Conservation (phyloP, 768 basidiomycete species). For the Paxillus involutus region DNA sequence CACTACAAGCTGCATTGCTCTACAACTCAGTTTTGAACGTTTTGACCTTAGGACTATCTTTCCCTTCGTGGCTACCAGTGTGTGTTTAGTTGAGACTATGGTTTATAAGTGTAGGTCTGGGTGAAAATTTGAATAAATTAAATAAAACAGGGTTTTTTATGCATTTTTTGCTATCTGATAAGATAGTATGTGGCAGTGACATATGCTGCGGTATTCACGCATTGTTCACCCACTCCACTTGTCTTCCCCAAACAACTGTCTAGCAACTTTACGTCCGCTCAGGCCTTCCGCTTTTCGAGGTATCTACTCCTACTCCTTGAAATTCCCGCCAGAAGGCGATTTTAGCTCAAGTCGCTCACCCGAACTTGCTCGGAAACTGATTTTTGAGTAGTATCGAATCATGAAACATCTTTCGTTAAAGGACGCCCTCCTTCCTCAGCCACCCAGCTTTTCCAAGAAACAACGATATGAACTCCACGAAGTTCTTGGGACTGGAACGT, state of each 20-base stretch:
- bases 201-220: no score
- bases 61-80: no score
- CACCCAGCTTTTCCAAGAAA: slow-evolving; percentile 85
- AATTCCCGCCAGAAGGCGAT: neutral
- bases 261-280: neutral
- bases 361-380: neutral
- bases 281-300: neutral
- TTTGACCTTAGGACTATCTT: no score
- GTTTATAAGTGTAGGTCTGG: no score
- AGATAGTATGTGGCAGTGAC: no score
- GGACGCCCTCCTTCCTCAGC: slow-evolving; percentile 75
- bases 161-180: no score
- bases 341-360: neutral
- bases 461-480: slow-evolving; percentile 74
- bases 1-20: no score
- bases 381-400: no score
- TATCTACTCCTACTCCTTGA: neutral
- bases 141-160: no score
- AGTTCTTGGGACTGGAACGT: slow-evolving; percentile 78
- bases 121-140: no score
- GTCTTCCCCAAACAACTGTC: neutral
- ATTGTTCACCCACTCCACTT: neutral
- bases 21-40: no score
- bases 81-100: no score
- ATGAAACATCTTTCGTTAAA: slow-evolving; percentile 42